Evolutionary conservation across 306 rosid species (phyloP), one percentile per base, ranked within the genome.

Genomic region (Castanea mollissima): DNA sequence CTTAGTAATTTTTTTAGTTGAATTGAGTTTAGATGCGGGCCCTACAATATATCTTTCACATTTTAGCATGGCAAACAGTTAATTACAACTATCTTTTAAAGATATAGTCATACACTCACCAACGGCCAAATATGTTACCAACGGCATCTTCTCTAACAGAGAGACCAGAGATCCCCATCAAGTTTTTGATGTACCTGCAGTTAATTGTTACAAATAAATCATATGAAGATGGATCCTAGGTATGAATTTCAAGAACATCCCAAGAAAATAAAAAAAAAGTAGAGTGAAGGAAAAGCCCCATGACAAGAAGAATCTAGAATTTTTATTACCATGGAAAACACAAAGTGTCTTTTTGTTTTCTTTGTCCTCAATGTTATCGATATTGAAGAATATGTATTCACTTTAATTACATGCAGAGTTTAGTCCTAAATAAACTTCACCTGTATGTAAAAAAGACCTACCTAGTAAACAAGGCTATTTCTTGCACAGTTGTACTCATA

Each of bases 111-210:
- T 6, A 55, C 73, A 88, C 97, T 89, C 80, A 92, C 98, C 97
- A 95, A 44, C 91, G 89, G 60, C 98, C 98, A 78, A 92, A 95
- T 73, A 95, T 90, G 91, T 95, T 95, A 68, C 99, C 99, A 62
- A 92, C 92, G 25, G 98, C 92, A 76, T 95, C 99, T 90, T 95
- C 99, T 84, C 98, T 87, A 34, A 95, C 97, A 31, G 88, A 91
- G 38, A 95, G 87, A 69, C 97, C 97, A 83, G 99, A 91, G 46
- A 84, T 87, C 31, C 91, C 83, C 99, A 95, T 92, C 84, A 91
- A 83, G 76, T 86, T 82, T 84, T 91, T 95, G 4, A 91, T 91
- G 83, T 86, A 95, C 86, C 99, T 94, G 85, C 70, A 84, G 67
- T 79, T 58, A 76, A 52, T 84, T 85, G 55, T 74, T 41, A 38